These are phyloP conservation scores for Fusarium verticillioides DNA, from an alignment of 2,329 filamentous ascomycete species.

Conservation along the genomic window DNA sequence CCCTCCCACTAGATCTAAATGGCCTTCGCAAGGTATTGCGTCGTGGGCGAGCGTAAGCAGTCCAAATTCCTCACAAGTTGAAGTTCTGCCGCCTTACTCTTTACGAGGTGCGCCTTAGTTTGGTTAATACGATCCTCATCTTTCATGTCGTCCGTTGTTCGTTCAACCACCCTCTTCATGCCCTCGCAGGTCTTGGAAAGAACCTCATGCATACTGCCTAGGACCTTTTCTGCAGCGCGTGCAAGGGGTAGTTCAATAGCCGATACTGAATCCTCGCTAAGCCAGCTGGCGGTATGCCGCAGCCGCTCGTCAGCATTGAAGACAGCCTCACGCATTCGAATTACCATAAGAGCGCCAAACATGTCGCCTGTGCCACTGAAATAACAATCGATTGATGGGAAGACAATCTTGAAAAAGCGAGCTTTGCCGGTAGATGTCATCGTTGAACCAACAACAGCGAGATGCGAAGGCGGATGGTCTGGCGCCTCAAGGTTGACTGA, in stretches of 20 bases:
- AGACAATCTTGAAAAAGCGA: constrained; percentile 88
- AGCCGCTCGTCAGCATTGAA: constrained; percentile 56
- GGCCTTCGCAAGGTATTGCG: constrained; percentile 69
- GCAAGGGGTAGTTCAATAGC: constrained; percentile 83
- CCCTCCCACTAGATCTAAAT: constrained; percentile 49
- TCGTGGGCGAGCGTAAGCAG: constrained; percentile 72
- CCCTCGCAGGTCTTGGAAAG: constrained; percentile 75
- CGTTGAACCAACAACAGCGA: constrained; percentile 82
- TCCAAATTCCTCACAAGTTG: constrained; percentile 80
- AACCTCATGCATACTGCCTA: constrained; percentile 92
- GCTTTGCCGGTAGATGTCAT: constrained; percentile 71
- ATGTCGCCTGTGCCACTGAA: constrained; percentile 98
- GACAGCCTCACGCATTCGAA: constrained; percentile 86
- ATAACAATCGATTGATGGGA: constrained; percentile 90
- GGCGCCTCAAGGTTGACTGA: constrained; percentile 77
- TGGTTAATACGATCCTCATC: constrained; percentile 59
- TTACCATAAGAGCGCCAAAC: constrained; percentile 93
- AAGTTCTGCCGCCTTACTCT: constrained; percentile 89
- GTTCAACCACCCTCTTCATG: constrained; percentile 64
- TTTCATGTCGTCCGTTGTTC: constrained; percentile 55
- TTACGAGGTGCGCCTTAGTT: constrained; percentile 72
- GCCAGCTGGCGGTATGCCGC: constrained; percentile 72
- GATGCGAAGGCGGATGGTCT: constrained; percentile 60
- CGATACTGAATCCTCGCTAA: constrained; percentile 76
- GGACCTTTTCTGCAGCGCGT: constrained; percentile 83